phyloP scores from a whole-genome alignment of 2,329 filamentous ascomycete genomes.

The Arthrocladium fulminans region DNA sequence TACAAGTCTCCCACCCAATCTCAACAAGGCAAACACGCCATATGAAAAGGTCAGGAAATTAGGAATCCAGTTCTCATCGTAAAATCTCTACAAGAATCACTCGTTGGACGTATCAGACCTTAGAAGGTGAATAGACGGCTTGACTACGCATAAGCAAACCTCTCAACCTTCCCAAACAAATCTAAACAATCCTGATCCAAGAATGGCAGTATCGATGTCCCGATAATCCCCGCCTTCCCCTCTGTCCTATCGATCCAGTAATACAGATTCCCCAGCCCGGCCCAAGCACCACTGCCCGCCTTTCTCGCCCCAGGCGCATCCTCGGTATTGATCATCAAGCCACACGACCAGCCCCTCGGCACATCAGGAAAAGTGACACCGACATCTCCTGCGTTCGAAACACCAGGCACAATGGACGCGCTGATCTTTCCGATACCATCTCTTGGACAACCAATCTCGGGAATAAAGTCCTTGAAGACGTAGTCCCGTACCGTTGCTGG shows the following conservation, averaged over 20 bases:
- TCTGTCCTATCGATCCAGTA: constrained; percentile 18
- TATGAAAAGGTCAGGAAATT: too few relatives aligned
- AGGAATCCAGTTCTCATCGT: too few relatives aligned
- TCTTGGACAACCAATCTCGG: constrained; percentile 9
- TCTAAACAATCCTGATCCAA: constrained; percentile 11
- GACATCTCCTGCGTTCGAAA: constrained; percentile 10
- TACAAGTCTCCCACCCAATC: too few relatives aligned
- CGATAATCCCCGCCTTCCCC: constrained; percentile 13
- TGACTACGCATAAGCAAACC: constrained; percentile 17
- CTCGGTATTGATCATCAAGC: constrained; percentile 16
- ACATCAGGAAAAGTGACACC: constrained; percentile 8
- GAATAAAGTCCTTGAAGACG: constrained; percentile 17
- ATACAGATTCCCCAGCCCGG: constrained; percentile 19
- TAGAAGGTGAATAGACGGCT: too few relatives aligned
- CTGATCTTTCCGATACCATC: constrained; percentile 10
- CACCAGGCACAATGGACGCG: constrained; percentile 6
- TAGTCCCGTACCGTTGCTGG: constrained; percentile 15
- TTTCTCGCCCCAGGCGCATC: constrained; percentile 16
- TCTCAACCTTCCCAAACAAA: constrained; percentile 17
- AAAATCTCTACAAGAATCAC: too few relatives aligned
- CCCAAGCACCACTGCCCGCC: constrained; percentile 16
- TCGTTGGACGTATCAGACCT: too few relatives aligned
- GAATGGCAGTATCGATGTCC: constrained; percentile 13
- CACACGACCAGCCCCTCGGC: constrained; percentile 16
- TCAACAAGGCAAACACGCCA: too few relatives aligned